Conservation (phyloP, 768 basidiomycete species). For the Russula vinacea region DNA sequence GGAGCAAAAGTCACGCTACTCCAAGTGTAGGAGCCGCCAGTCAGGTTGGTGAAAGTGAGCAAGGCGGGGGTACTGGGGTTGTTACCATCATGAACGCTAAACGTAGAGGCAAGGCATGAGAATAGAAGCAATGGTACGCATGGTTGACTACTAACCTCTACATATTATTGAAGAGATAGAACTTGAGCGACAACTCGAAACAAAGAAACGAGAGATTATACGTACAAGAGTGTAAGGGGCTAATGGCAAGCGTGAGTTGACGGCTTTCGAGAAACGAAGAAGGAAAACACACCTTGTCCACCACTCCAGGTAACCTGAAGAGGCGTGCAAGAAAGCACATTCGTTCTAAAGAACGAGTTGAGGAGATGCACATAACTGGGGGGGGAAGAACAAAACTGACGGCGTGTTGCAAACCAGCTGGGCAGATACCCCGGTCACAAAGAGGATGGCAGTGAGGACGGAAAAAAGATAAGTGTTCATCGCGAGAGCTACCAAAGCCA, state of each 20-base stretch:
- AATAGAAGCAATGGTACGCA: not conserved
- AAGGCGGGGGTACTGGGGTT: constrained; percentile 47
- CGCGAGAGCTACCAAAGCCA: constrained; percentile 32
- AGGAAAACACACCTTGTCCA: constrained; percentile 42
- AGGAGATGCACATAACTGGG: constrained; percentile 8
- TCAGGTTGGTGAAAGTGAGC: constrained; percentile 42
- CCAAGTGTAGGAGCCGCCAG: constrained; percentile 52
- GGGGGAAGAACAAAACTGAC: constrained; percentile 44
- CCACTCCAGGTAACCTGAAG: constrained; percentile 52
- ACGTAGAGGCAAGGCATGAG: not conserved
- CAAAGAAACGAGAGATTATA: constrained; percentile 19
- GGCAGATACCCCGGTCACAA: constrained; percentile 44
- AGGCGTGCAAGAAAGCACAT: constrained; percentile 57
- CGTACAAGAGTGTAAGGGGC: constrained; percentile 65
- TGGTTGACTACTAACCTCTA: constrained; percentile 40
- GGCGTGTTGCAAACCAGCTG: constrained; percentile 67
- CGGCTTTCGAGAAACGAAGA: not conserved
- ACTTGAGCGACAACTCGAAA: not conserved
- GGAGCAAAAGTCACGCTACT: constrained; percentile 43
- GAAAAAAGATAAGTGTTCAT: constrained; percentile 49
- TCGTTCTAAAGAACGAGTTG: constrained; percentile 38
- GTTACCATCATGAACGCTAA: constrained; percentile 54
- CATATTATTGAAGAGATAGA: not conserved
- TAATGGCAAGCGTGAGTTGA: constrained; percentile 34
- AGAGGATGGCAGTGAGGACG: constrained; percentile 42